Evolutionary conservation across 116 monocot genomes (phyloP), one percentile per base, ranked within the genome.

Genomic region (Cymodocea nodosa): DNA sequence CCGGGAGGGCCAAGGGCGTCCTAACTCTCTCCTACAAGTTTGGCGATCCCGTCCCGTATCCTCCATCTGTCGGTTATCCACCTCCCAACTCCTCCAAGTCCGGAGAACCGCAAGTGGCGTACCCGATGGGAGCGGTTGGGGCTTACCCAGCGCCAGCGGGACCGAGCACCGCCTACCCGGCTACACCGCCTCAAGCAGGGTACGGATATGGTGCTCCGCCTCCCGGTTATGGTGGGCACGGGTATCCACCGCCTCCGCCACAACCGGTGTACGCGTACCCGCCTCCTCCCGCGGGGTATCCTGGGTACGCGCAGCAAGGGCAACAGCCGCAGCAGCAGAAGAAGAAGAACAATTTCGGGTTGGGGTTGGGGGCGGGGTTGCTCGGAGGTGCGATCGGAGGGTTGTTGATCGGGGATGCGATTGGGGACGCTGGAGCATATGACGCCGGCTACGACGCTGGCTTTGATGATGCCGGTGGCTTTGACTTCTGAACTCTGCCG

Each of bases 381-480:
- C 70, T 86, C 19, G 86, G 85, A 6, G 84, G 84, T 7, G 84
- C 80, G 3, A 35, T 84, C n/a, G 84, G 84, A 13, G 86, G 86
- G 12, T 60, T 86, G 17, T 44, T 86, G 35, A 67, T 86, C 60
- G 86, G 80, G 1, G 86, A 82, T 52, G 59, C 78, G 70, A 52
- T 87, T 50, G 78, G 78, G 6, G 78, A 85, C 50, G 73, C 73
- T 8, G 23, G 59, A 2, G 54, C 35, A 3, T 79, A 80, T 20
- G 80, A 84, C 30, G 70, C 63, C n/a, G 79, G 75, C 1, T 85
- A 76, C 70, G 78, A 73, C 25, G 78, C 68, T 8, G 85, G 85
- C 0, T 72, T 68, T 18, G 85, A 69, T 30, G 30, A 30, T 25
- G 70, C 19, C 22, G 66, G 50, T 37, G 83, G 70, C n/a, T 79